Evolutionary conservation across 495 filamentous ascomycete genomes (phyloP).

Genomic region (Chaetomium cochliodes): DNA sequence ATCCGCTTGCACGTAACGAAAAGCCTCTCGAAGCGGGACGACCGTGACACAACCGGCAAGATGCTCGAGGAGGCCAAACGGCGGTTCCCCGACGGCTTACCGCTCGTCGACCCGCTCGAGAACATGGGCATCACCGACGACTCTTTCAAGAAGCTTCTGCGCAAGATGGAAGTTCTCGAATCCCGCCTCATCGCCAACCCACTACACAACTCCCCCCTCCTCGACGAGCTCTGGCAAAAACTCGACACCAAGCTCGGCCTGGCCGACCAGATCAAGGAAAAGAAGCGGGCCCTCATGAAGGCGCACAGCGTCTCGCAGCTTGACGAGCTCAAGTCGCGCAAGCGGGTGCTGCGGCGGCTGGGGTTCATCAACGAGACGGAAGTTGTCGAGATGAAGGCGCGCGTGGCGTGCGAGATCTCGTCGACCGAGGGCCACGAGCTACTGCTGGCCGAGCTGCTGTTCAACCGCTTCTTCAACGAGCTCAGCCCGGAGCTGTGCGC

Average conservation of each 20-base stretch:
- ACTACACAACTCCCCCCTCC: slow-evolving; percentile 79
- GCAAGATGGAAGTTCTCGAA: slow-evolving; percentile 96
- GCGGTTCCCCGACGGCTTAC: slow-evolving; percentile 90
- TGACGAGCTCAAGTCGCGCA: slow-evolving; percentile 92
- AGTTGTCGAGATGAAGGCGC: slow-evolving; percentile 91
- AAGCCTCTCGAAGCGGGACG: slow-evolving; percentile 60
- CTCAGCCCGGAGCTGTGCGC: slow-evolving; percentile 83
- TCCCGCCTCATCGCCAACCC: slow-evolving; percentile 85
- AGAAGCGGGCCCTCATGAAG: slow-evolving; percentile 80
- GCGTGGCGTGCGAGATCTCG: slow-evolving; percentile 92
- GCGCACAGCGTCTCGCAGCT: slow-evolving; percentile 85
- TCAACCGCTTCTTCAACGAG: slow-evolving; percentile 98
- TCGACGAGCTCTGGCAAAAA: slow-evolving; percentile 77
- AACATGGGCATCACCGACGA: slow-evolving; percentile 92
- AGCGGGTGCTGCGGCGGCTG: slow-evolving; percentile 93
- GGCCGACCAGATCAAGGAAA: slow-evolving; percentile 71
- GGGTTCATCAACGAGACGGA: slow-evolving; percentile 93
- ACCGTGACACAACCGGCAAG: slow-evolving; percentile 61
- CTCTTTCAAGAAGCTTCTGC: slow-evolving; percentile 84
- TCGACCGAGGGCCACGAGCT: slow-evolving; percentile 85
- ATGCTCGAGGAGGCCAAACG: slow-evolving; percentile 69
- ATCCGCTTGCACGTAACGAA: slow-evolving; percentile 76
- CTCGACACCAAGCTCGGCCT: slow-evolving; percentile 79
- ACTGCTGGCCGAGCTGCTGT: slow-evolving; percentile 85
- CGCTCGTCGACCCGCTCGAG: slow-evolving; percentile 86